Evolutionary conservation across 2,329 filamentous ascomycete genomes (phyloP).

Genomic region (Pseudogymnoascus sp.): DNA sequence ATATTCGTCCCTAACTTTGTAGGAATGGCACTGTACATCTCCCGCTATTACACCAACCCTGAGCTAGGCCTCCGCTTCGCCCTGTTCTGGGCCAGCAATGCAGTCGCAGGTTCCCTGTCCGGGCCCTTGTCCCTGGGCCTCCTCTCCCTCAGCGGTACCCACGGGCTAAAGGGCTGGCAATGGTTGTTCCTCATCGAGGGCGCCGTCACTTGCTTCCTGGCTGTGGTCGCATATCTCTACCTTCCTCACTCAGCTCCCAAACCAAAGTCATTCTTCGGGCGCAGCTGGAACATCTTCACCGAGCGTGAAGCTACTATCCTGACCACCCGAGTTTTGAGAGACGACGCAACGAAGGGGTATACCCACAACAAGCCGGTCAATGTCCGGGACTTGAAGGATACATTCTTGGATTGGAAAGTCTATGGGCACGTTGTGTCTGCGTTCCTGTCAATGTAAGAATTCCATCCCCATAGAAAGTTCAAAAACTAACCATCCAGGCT

Average conservation of each 20-base stretch:
- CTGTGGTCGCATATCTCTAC: constrained; percentile 16
- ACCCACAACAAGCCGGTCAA: background rate
- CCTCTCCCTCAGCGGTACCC: constrained; percentile 5
- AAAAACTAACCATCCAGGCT: background rate
- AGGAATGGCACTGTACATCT: constrained; percentile 19
- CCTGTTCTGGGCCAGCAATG: constrained; percentile 10
- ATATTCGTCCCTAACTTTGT: background rate
- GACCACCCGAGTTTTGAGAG: background rate
- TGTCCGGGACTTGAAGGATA: background rate
- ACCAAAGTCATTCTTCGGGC: constrained; percentile 17
- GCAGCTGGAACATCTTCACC: constrained; percentile 14
- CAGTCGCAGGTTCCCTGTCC: constrained; percentile 4
- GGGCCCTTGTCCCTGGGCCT: constrained; percentile 8
- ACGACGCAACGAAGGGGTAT: background rate
- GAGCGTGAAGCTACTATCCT: constrained; percentile 15
- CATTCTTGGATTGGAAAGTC: background rate
- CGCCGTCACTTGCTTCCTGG: constrained; percentile 8
- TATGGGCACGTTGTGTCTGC: constrained; percentile 5
- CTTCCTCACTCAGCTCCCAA: constrained; percentile 20
- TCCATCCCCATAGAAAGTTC: too few relatives aligned
- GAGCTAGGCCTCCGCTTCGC: constrained; percentile 17
- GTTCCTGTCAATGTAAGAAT: constrained; percentile 8
- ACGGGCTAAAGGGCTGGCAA: constrained; percentile 11
- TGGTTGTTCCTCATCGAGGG: constrained; percentile 11
- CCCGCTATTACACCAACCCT: constrained; percentile 22